Percentiles rank a stretch among this genome's conserved stretches.
phyloP scores from a whole-genome alignment of 768 basidiomycete genomes.

The Cantharellus anzutake region DNA sequence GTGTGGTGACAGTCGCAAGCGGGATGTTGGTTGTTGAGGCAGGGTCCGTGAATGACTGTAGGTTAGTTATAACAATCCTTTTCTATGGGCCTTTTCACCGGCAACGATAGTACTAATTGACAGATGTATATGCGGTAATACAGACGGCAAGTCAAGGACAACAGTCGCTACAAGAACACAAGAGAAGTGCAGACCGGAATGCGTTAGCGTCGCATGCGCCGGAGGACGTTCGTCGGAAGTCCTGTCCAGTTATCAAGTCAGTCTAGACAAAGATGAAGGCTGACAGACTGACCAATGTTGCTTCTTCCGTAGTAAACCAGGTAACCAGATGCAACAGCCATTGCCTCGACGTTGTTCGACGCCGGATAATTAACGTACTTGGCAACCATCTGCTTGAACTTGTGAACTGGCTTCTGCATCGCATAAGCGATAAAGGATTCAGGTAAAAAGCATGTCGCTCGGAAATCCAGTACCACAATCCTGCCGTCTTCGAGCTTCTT shows the following conservation, averaged over 20 bases:
- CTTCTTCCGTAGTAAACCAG: neutral
- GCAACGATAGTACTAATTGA: too few relatives aligned
- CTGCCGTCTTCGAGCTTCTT: conserved; percentile 1
- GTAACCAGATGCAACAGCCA: neutral
- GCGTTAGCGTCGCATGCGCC: too few relatives aligned
- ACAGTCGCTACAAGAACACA: too few relatives aligned
- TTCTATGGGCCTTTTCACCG: too few relatives aligned
- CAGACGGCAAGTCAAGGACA: too few relatives aligned
- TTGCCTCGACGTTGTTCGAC: conserved; percentile 1
- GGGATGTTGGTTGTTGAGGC: too few relatives aligned
- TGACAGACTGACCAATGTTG: neutral
- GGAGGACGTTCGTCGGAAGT: too few relatives aligned
- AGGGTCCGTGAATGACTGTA: too few relatives aligned
- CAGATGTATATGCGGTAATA: too few relatives aligned
- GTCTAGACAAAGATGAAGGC: neutral
- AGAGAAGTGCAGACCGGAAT: too few relatives aligned
- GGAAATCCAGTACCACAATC: neutral
- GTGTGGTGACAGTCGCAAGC: too few relatives aligned
- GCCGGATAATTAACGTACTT: neutral
- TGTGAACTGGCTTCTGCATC: neutral
- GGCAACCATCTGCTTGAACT: neutral
- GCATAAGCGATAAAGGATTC: conserved; percentile 1
- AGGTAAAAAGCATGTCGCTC: neutral
- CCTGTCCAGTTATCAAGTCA: neutral
- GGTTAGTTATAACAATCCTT: too few relatives aligned